Conservation (phyloP, 2,329 filamentous ascomycete species). For the Trichophyton rubrum region DNA sequence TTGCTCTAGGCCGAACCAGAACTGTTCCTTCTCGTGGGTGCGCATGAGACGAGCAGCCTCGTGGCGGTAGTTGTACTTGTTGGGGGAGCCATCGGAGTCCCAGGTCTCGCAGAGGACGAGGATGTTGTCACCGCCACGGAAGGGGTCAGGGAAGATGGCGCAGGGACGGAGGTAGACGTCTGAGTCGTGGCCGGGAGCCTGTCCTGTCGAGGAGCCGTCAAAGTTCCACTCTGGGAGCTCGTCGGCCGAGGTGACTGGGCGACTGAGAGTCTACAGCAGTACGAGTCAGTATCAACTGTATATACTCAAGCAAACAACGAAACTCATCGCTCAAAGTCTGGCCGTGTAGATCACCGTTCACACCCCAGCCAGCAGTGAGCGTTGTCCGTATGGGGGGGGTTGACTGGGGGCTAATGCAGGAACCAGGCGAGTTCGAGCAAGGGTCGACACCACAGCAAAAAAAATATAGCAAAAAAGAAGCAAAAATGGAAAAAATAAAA, state of each 20-base stretch:
- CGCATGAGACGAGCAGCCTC: slow-evolving; percentile 86
- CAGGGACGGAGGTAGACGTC: slow-evolving; percentile 92
- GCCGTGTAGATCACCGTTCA: background rate
- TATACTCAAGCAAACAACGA: background rate
- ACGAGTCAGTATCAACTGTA: background rate
- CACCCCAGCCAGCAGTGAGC: background rate
- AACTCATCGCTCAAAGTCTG: background rate
- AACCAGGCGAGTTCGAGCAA: slow-evolving; percentile 6
- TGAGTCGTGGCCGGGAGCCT: slow-evolving; percentile 89
- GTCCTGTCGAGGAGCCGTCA: slow-evolving; percentile 79
- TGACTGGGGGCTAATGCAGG: background rate
- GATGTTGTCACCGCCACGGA: slow-evolving; percentile 81
- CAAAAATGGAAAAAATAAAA: slow-evolving; percentile 30
- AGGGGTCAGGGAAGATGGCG: slow-evolving; percentile 81
- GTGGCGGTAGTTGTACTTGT: slow-evolving; percentile 97
- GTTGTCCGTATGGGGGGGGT: background rate
- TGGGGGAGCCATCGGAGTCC: slow-evolving; percentile 86
- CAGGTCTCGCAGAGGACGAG: slow-evolving; percentile 91
- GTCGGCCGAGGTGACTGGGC: slow-evolving; percentile 44
- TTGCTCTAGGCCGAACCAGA: slow-evolving; percentile 97
- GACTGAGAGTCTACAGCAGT: slow-evolving; percentile 46
- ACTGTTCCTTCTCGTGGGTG: slow-evolving; percentile 64
- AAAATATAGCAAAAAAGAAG: background rate
- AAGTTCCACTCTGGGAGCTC: slow-evolving; percentile 72
- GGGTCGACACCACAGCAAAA: slow-evolving; percentile 3